phyloP scores from a whole-genome alignment of 257 asterid genomes.

The Oldenlandia corymbosa region DNA sequence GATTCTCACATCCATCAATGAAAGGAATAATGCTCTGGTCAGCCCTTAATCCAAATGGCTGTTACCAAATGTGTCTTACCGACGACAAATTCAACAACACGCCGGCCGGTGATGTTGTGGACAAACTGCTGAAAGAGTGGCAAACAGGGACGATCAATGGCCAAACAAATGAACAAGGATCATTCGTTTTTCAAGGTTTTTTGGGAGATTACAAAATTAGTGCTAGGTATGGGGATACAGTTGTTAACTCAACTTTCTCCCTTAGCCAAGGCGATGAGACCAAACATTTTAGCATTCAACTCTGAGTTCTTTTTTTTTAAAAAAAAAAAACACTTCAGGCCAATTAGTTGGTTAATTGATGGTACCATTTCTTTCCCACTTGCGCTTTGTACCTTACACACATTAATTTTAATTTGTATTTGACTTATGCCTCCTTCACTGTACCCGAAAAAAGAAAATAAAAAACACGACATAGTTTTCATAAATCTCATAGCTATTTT shows the following conservation, averaged over 20 bases:
- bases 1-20: slow-evolving; percentile 47
- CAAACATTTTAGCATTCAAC: slow-evolving; percentile 31
- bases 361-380: too few species aligned
- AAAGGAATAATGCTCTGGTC: slow-evolving; percentile 54
- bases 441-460: too few species aligned
- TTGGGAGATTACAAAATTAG: slow-evolving; percentile 45
- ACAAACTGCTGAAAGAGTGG: slow-evolving; percentile 51
- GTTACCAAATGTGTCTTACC: slow-evolving; percentile 61
- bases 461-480: too few species aligned
- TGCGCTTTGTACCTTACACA: too few species aligned
- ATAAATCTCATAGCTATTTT: too few species aligned
- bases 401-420: too few species aligned
- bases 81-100: slow-evolving; percentile 37
- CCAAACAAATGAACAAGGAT: slow-evolving; percentile 37
- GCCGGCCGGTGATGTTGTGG: slow-evolving; percentile 48
- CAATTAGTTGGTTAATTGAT: too few species aligned
- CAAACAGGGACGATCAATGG: slow-evolving; percentile 34
- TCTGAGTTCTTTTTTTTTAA: too few species aligned
- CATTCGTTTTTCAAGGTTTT: slow-evolving; percentile 41
- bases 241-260: slow-evolving; percentile 30
- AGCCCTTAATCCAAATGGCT: slow-evolving; percentile 33
- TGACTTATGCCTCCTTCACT: too few species aligned
- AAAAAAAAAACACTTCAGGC: too few species aligned
- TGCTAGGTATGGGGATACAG: slow-evolving; percentile 16
- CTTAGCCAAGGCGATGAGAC: slow-evolving; percentile 39